These are phyloP conservation scores for Lactarius quietus DNA, from an alignment of 768 basidiomycete genomes.

Conservation along the genomic window DNA sequence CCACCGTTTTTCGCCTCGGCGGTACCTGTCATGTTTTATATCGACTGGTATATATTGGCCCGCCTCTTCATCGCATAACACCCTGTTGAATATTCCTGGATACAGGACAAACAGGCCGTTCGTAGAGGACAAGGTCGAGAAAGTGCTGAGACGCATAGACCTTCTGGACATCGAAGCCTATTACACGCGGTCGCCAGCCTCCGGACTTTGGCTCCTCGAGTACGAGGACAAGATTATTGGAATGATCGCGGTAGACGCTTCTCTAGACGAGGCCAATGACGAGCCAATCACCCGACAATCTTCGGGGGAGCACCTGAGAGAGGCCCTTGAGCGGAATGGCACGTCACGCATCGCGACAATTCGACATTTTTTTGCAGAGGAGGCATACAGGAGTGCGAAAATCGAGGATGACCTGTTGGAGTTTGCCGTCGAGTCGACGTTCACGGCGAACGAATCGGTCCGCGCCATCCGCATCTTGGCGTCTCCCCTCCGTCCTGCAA, in stretches of 20 bases:
- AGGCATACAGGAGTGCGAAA: slow-evolving; percentile 50
- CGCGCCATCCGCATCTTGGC: slow-evolving; percentile 45
- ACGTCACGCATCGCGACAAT: slow-evolving; percentile 56
- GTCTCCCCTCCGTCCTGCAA: slow-evolving; percentile 50
- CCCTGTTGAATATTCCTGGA: not conserved
- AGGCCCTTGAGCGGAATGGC: slow-evolving; percentile 30
- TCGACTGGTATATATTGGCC: slow-evolving; percentile 58
- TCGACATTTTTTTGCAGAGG: slow-evolving; percentile 73
- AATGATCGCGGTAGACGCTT: slow-evolving; percentile 67
- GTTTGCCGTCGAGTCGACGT: slow-evolving; percentile 57
- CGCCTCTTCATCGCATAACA: slow-evolving; percentile 3
- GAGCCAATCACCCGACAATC: slow-evolving; percentile 29
- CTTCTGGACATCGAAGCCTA: slow-evolving; percentile 48
- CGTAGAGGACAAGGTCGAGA: slow-evolving; percentile 54
- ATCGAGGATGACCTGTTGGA: slow-evolving; percentile 64
- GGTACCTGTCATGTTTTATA: slow-evolving; percentile 58
- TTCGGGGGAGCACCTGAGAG: slow-evolving; percentile 20
- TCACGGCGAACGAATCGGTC: slow-evolving; percentile 42
- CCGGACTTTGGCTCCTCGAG: slow-evolving; percentile 70
- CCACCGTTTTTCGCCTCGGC: slow-evolving; percentile 63
- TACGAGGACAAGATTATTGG: slow-evolving; percentile 57
- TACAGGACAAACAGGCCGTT: slow-evolving; percentile 65
- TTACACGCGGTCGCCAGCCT: slow-evolving; percentile 58
- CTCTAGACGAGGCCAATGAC: slow-evolving; percentile 37
- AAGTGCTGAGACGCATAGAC: slow-evolving; percentile 54